Evolutionary conservation across 345 rosid genomes (phyloP), one percentile per base, ranked within the genome.

Genomic region (Mercurialis annua): DNA sequence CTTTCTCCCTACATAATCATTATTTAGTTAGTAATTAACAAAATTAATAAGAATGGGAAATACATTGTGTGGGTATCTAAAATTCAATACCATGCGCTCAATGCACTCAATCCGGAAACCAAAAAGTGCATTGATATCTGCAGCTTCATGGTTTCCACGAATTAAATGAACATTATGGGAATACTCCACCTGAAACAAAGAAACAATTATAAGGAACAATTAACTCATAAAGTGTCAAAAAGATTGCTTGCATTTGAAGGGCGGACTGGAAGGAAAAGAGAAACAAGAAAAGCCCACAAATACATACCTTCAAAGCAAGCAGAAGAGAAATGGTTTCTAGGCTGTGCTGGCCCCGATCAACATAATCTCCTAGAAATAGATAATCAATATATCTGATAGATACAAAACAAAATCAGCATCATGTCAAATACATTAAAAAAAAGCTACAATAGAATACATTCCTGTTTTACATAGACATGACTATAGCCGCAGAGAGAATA

Each of bases 91-190:
- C 98, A 94, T 88, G 73, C 98, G 97, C 77, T 94, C 99, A 57
- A 92, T 91, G 78, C 98, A 94, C 83, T 94, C 98, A 57, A 91
- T 89, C 69, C 97, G 81, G 79, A 94, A 94, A 57, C 99, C 99
- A 81, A 94, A 94, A 47, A 92, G 99, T 68, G 99, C 98, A 85
- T 94, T 94, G 75, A 94, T 92, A 76, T 92, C 99, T 10, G 98
- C 98, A 47, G 98, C 99, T 87, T 94, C 99, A 82, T 94, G 99
- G 78, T 94, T 94, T 65, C 98, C 99, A 43, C 99, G 96, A 81
- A 94, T 94, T 66, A 94, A 72, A 72, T 94, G 98, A 54, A 94
- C 92, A 60, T 92, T 92, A 57, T 81, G 69, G 40, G 90, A 92
- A 87, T 94, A 82, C 79, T 94, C 98, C 68, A 88, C 97, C 99